Evolutionary conservation across 768 basidiomycete genomes (phyloP), one percentile per base, ranked within the genome.

Genomic region (Tulasnella sp.): DNA sequence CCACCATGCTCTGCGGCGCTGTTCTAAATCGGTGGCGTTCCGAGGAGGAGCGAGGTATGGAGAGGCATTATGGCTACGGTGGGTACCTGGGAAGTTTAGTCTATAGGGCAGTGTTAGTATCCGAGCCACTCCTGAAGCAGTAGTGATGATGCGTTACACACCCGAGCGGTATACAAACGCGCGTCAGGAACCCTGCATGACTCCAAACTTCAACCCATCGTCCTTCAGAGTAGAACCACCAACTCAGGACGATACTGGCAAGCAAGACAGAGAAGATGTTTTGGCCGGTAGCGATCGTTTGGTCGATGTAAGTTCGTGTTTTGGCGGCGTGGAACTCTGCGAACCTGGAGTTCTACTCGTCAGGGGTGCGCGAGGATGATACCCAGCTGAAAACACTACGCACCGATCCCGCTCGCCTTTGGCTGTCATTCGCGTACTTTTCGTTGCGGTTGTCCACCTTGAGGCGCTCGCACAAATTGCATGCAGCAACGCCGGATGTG

Each of bases 181-280:
- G 87, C 19, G 90, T 92, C 81, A 93, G 91, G 80, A 94, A 94
- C 15, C 88, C 92, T 25, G 93, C 92, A 83, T 93, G 93, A 52
- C 94, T 91, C 93, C 93, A 94, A 3, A 94, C 91, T 83, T 95
- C 93, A 11, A 94, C 93, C 93, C 93, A 88, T 19, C 93, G 87
- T 2, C 93, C 93, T 83, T 94, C 93, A 76, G 93, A 91, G 81
- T 94, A 95, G 79, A 94, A 94, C 83, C 93, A 94, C 93, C 93
- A 95, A 1, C 92, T 92, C 22, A 95, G 87, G 31, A 95, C 84
- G 78, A 91, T 91, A 80, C 93, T 93, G 7, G 93, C 93, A 81
- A 94, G 93, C 87, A 94, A 88, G 11, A 94, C 93, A 6, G 88
- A 88, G 82, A 95, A 93, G 75, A 94, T 94, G 79, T 94, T 91